These are phyloP conservation scores for Plasmodium blacklocki DNA, from an alignment of 169 alveolate species.

Conservation along the genomic window DNA sequence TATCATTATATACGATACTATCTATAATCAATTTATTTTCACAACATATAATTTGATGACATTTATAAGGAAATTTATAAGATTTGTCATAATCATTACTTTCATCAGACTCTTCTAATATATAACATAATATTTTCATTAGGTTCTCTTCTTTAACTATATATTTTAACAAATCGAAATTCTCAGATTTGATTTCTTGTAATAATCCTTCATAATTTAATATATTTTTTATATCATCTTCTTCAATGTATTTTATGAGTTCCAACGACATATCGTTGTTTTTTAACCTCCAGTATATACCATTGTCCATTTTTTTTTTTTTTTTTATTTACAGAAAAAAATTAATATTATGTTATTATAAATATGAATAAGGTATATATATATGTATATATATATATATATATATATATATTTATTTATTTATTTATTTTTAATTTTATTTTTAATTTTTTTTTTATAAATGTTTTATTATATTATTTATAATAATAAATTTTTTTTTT, in stretches of 20 bases:
- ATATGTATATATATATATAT: too few relatives aligned
- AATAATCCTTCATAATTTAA: slow-evolving; percentile 54
- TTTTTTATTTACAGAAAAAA: too few relatives aligned
- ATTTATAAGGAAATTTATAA: slow-evolving; percentile 49
- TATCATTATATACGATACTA: slow-evolving; percentile 45
- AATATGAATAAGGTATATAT: too few relatives aligned
- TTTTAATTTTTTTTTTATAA: too few relatives aligned
- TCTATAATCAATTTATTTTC: slow-evolving; percentile 62
- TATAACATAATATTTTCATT: slow-evolving; percentile 32
- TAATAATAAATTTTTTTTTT: too few relatives aligned
- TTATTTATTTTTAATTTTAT: too few relatives aligned
- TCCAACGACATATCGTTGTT: slow-evolving; percentile 18
- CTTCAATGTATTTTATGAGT: slow-evolving; percentile 16
- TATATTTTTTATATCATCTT: slow-evolving; percentile 25
- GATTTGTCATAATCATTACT: slow-evolving; percentile 40
- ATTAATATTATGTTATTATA: too few relatives aligned
- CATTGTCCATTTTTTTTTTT: slow-evolving; percentile 27
- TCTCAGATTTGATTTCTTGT: slow-evolving; percentile 59
- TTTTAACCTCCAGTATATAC: slow-evolving; percentile 38
- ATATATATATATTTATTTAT: too few relatives aligned
- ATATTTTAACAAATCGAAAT: slow-evolving; percentile 26
- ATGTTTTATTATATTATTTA: too few relatives aligned
- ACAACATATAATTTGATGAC: slow-evolving; percentile 58
- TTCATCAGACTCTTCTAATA: slow-evolving; percentile 41
- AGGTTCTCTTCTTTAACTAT: slow-evolving; percentile 42